Conservation (phyloP, 352 stramenopile species). For the Pythium sukuiense region DNA sequence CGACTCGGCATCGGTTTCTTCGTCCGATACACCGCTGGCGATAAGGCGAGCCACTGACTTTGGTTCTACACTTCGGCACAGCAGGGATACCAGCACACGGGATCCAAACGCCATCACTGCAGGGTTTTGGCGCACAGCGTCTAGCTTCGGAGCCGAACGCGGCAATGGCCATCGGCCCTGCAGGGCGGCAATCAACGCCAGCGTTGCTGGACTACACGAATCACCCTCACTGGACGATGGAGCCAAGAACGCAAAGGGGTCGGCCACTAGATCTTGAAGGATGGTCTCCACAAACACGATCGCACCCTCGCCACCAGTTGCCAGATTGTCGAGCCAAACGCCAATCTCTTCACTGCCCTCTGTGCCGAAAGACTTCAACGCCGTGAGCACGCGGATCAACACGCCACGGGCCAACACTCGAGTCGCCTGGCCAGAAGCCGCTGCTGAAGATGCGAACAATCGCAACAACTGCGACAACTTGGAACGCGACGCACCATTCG, state of each 20-base stretch:
- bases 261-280: conserved; percentile 24
- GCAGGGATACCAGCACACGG: conserved; percentile 20
- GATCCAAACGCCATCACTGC: conserved; percentile 22
- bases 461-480: conserved; percentile 72
- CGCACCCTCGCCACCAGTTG: conserved; percentile 28
- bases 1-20: not conserved
- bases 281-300: conserved; percentile 25
- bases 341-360: conserved; percentile 43
- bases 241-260: conserved; percentile 27
- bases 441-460: conserved; percentile 40
- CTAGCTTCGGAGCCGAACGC: conserved; percentile 11
- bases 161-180: conserved; percentile 9
- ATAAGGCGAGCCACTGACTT: conserved; percentile 8
- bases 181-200: conserved; percentile 15
- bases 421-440: conserved; percentile 31
- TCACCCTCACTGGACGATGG: not conserved
- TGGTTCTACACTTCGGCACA: conserved; percentile 12
- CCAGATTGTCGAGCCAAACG: conserved; percentile 69
- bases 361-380: conserved; percentile 58
- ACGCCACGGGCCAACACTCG: conserved; percentile 45
- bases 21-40: not conserved
- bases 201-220: conserved; percentile 16
- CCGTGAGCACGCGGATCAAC: conserved; percentile 51
- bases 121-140: conserved; percentile 1
- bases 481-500: conserved; percentile 28